Percentiles rank a stretch among this genome's conserved stretches.
Conservation (phyloP, 345 rosid genomes). For the Hevea brasiliensis region DNA sequence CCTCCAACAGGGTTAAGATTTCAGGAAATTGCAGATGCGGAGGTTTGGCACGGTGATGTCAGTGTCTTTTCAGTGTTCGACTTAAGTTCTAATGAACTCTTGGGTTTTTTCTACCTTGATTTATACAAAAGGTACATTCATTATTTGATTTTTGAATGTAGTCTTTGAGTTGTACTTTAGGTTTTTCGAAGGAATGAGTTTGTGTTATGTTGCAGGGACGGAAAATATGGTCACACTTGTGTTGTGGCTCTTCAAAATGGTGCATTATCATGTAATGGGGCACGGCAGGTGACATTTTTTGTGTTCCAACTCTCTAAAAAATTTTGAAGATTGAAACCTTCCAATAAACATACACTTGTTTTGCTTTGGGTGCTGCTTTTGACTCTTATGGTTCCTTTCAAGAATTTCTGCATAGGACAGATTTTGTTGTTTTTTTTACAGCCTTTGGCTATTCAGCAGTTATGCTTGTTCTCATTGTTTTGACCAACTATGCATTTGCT, state of each 20-base stretch:
- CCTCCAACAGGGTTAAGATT: conserved; percentile 66
- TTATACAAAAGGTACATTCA: conserved; percentile 61
- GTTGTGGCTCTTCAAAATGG: conserved; percentile 87
- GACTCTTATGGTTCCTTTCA: neutral
- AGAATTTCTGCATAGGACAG: neutral
- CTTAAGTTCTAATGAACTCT: conserved; percentile 68
- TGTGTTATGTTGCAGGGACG: conserved; percentile 63
- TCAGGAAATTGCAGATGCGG: conserved; percentile 64
- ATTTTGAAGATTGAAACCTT: neutral
- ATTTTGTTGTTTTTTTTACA: neutral
- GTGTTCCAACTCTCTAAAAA: neutral
- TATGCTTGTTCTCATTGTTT: neutral
- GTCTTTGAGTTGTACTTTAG: conserved; percentile 12
- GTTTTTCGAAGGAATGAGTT: conserved; percentile 10
- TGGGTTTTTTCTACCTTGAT: conserved; percentile 94
- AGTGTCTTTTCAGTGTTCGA: conserved; percentile 70
- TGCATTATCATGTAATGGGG: conserved; percentile 53
- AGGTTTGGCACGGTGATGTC: conserved; percentile 79
- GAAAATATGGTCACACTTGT: conserved; percentile 77
- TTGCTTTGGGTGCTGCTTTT: neutral
- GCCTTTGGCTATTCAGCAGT: neutral
- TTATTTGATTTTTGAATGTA: conserved; percentile 7
- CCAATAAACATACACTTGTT: neutral
- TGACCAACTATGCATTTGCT: neutral
- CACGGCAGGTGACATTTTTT: conserved; percentile 54